phyloP scores from a whole-genome alignment of 2,329 filamentous ascomycete genomes.

The Calonectria crousiana region DNA sequence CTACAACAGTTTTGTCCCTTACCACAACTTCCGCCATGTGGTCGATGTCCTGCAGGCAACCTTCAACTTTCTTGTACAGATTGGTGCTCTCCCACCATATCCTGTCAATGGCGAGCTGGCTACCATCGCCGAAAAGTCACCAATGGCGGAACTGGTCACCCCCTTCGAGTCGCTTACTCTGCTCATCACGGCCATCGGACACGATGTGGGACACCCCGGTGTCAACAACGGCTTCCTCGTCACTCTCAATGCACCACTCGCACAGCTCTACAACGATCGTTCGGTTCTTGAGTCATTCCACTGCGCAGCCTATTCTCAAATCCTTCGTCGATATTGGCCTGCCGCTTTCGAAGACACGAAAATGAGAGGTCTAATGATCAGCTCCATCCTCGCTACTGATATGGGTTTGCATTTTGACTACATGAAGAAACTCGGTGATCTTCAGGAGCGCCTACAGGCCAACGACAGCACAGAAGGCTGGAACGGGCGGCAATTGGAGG shows the following conservation, averaged over 20 bases:
- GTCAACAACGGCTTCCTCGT: conserved; percentile 98
- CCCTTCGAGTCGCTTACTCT: conserved; percentile 92
- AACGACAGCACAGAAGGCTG: conserved; percentile 77
- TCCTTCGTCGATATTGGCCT: conserved; percentile 93
- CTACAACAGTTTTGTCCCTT: conserved; percentile 97
- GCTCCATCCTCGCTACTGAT: conserved; percentile 96
- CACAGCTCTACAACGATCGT: conserved; percentile 95
- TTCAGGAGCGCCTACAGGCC: conserved; percentile 82
- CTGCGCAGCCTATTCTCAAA: conserved; percentile 96
- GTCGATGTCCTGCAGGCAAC: conserved; percentile 95
- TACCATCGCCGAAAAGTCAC: conserved; percentile 61
- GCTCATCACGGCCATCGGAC: conserved; percentile 94
- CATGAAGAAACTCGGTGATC: conserved; percentile 86
- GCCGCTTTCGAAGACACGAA: conserved; percentile 80
- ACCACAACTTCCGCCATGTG: conserved; percentile 98
- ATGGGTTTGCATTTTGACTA: conserved; percentile 98
- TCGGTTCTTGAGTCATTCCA: conserved; percentile 98
- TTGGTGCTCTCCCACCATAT: conserved; percentile 81
- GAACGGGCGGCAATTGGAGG: conserved; percentile 80
- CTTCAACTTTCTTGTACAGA: conserved; percentile 87
- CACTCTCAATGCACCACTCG: conserved; percentile 90
- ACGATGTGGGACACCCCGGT: conserved; percentile 96
- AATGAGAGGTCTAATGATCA: conserved; percentile 93
- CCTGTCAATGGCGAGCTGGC: conserved; percentile 53
- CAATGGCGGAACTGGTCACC: conserved; percentile 80